Evolutionary conservation across 1,284 basidiomycete genomes (phyloP), one percentile per base, ranked within the genome.

Genomic region (Fomes fomentarius): DNA sequence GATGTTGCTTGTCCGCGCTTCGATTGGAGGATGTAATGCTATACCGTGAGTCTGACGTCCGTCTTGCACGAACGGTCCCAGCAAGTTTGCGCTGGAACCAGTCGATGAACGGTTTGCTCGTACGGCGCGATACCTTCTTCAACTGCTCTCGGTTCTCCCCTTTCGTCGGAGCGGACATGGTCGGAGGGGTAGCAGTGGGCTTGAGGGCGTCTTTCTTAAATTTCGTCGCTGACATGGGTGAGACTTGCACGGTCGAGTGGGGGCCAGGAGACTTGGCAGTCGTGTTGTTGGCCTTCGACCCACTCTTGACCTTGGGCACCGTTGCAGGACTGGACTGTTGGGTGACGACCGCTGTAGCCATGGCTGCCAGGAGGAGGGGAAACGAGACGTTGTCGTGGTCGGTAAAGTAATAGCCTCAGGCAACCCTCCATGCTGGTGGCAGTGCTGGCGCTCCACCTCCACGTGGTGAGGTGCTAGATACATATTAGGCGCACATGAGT

Each of bases 51-150:
- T 80, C 76, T 4, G 74, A 72, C 4, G 71, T 71, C 26, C 79
- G 69, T 57, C 80, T 73, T 22, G 74, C 60, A 60, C 82, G 85
- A 28, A 77, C 84, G 14, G 83, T 81, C 15, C 89, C 88, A 21
- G 82, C 85, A 15, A 95, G 77, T 71, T 96, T 96, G 61, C 92
- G 85, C 62, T 93, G 89, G 62, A 96, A 86, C 93, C 93, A 96
- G 63, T 93, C 91, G 66, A 95, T 88, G 63, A 96, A 87, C 3
- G 93, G 93, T 69, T 94, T 93, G 68, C 90, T 87, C 14, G 87
- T 82, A 42, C 85, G 82, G 48, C 82, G 78, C 41, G 82, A 67
- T 2, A 78, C 65, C 65, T 85, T 87, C 74, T 87, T 85, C 45
- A 68, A 57, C 26, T 73, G 68, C 6, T 56, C 59, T n/a, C 50